These are phyloP conservation scores for Austroboletus niveus DNA, from an alignment of 1,284 basidiomycete genomes.

Conservation along the genomic window DNA sequence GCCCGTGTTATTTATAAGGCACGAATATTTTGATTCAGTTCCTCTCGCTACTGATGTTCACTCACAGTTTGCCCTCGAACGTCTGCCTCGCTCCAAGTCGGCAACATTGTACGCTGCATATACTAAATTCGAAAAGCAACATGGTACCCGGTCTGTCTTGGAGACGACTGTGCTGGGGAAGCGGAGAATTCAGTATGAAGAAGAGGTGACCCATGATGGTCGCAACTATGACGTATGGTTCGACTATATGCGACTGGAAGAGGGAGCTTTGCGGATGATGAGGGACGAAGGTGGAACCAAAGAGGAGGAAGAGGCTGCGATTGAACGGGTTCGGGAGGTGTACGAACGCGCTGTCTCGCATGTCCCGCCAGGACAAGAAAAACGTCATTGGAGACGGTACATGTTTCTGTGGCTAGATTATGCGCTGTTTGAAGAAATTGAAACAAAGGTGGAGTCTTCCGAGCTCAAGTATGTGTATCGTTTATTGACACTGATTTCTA, in stretches of 20 bases:
- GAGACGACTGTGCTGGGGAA: constrained; percentile 96
- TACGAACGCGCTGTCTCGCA: constrained; percentile 98
- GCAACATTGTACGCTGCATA: constrained; percentile 84
- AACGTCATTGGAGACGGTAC: constrained; percentile 93
- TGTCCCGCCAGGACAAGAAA: constrained; percentile 87
- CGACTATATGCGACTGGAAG: constrained; percentile 92
- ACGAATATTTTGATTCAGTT: constrained; percentile 8
- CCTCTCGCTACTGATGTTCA: constrained; percentile 1
- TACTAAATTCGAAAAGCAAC: constrained; percentile 98
- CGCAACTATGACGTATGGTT: constrained; percentile 99
- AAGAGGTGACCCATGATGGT: constrained; percentile 84
- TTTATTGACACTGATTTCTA: constrained; percentile 29
- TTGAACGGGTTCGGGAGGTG: constrained; percentile 79
- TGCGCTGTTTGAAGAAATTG: constrained; percentile 96
- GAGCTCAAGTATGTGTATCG: constrained; percentile 1
- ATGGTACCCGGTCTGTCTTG: constrained; percentile 84
- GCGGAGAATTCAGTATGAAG: constrained; percentile 96
- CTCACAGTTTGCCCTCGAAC: constrained; percentile 83
- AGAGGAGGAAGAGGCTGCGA: constrained; percentile 61
- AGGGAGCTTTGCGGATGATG: constrained; percentile 78
- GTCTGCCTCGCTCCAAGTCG: constrained; percentile 90
- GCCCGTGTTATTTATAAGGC: constrained; percentile 97
- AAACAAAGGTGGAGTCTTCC: constrained; percentile 65
- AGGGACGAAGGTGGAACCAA: constrained; percentile 72
- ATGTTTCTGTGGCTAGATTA: constrained; percentile 98